A percentile compares a stretch with the other conserved stretches of the same genome.
Evolutionary conservation across 2,329 filamentous ascomycete species (phyloP).

Genomic region (Penicillium digitatum): DNA sequence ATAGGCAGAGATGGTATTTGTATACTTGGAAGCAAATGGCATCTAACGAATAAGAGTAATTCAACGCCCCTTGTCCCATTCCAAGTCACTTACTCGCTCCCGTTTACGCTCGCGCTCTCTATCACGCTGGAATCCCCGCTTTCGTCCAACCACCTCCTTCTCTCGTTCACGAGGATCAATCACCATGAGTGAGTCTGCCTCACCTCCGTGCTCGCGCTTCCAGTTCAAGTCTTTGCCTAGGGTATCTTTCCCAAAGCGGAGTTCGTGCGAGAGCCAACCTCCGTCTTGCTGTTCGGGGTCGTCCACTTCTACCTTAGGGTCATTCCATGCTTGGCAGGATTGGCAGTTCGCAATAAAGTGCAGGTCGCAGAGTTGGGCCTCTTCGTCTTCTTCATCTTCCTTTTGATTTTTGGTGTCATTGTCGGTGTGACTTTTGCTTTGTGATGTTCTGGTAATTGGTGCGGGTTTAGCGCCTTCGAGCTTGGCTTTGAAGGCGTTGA

Average conservation of each 20-base stretch:
- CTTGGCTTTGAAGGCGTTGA: constrained; percentile 75
- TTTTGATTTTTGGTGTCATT: constrained; percentile 14
- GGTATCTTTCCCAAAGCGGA: constrained; percentile 84
- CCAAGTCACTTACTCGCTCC: constrained; percentile 32
- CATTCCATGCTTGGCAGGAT: constrained; percentile 82
- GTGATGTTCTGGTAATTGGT: constrained; percentile 28
- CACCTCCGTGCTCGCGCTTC: constrained; percentile 85
- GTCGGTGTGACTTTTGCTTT: constrained; percentile 7
- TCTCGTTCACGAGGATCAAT: constrained; percentile 88
- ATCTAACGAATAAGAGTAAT: neutral
- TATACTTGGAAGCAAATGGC: neutral
- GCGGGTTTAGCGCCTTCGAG: constrained; percentile 52
- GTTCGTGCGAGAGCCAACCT: constrained; percentile 79
- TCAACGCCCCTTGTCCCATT: constrained; percentile 33
- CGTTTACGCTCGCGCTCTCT: constrained; percentile 38
- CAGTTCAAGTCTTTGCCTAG: constrained; percentile 87
- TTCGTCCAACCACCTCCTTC: constrained; percentile 61
- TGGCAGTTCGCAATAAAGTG: constrained; percentile 96
- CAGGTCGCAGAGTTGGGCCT: constrained; percentile 77
- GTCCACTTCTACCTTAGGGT: constrained; percentile 36
- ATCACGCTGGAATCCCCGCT: constrained; percentile 49
- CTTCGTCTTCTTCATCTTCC: constrained; percentile 50
- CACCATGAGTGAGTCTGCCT: constrained; percentile 65
- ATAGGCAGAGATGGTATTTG: neutral
- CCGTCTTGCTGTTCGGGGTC: constrained; percentile 49